Evolutionary conservation across 2,329 filamentous ascomycete species (phyloP), one percentile per base, ranked within the genome.

Genomic region (Hypoxylon sp.): DNA sequence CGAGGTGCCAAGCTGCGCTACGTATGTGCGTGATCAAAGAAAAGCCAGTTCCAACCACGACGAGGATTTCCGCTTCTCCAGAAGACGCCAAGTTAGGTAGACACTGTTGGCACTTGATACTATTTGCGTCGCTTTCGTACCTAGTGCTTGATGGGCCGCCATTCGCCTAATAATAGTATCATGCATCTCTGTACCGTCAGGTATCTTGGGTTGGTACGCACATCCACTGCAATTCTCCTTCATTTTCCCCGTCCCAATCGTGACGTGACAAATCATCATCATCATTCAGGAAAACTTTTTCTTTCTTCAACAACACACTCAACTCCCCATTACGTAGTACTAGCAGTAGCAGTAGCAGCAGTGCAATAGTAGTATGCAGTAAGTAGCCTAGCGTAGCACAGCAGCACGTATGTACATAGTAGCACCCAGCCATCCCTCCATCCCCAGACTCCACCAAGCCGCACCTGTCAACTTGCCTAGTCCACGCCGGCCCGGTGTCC

Each of bases 201-300:
- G 33, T 44, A 18, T 9, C 26, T 30, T 28, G 28, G 49, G 45
- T 40, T n/a, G 20, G 28, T 44, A 44, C 49, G 45, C 40, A 40
- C 16, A 12, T 20, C 8, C n/a, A n/a, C n/a, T n/a, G n/a, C n/a
- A n/a, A n/a, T n/a, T n/a, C n/a, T n/a, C n/a, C n/a, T n/a, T 40
- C 36, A 12, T 36, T 51, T 22, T 45, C 44, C 50, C 49, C 32
- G 6, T 55, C 53, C 51, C 45, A n/a, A 62, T 65, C 58, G 33
- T 65, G 50, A 65, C 54, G 33, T 65, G 53, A 65, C 58, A 62
- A 49, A 61, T 64, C 56, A 64, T 60, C 22, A 61, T 64, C 56
- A 64, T 60, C 22, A 49, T 51, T 49, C 40, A 60, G 55, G 44
- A 50, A 53, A 60, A 33, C 26, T 57, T 64, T 50, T 61, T 32